Evolutionary conservation across 116 monocot genomes (phyloP).

Genomic region (Papilionanthe hybrid): DNA sequence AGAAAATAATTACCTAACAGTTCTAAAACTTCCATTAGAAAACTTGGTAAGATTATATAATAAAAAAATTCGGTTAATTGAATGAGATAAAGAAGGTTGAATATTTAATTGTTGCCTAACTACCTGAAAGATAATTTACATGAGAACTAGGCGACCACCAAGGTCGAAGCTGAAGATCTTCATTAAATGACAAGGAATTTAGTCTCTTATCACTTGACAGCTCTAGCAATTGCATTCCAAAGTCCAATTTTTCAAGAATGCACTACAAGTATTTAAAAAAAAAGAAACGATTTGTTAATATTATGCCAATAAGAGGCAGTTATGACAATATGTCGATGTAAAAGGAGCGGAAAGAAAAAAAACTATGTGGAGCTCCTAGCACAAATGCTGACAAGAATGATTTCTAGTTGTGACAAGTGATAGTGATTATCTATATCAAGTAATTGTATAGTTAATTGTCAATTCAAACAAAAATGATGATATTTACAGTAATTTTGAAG

Average conservation of each 20-base stretch:
- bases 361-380: no score
- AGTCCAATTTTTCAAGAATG: conserved; percentile 43
- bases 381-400: no score
- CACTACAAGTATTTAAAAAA: conserved; percentile 27
- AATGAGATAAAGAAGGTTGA: background rate
- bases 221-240: conserved; percentile 58
- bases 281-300: background rate
- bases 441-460: no score
- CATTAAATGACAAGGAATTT: conserved; percentile 72
- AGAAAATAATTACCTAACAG: background rate
- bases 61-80: background rate
- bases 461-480: no score
- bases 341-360: no score
- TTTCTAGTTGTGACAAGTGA: no score
- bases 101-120: background rate
- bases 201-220: conserved; percentile 42
- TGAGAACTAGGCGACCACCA: conserved; percentile 84
- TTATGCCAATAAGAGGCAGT: background rate
- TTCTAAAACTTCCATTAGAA: background rate
- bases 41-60: background rate
- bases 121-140: conserved; percentile 71
- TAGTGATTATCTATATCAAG: no score
- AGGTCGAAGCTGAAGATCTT: conserved; percentile 77
- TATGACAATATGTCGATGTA: background rate
- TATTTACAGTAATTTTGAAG: no score